A percentile compares a stretch with the other conserved stretches of the same genome.
These are phyloP conservation scores for Plasmodium coatneyi DNA, from an alignment of 169 alveolate species.

Conservation along the genomic window DNA sequence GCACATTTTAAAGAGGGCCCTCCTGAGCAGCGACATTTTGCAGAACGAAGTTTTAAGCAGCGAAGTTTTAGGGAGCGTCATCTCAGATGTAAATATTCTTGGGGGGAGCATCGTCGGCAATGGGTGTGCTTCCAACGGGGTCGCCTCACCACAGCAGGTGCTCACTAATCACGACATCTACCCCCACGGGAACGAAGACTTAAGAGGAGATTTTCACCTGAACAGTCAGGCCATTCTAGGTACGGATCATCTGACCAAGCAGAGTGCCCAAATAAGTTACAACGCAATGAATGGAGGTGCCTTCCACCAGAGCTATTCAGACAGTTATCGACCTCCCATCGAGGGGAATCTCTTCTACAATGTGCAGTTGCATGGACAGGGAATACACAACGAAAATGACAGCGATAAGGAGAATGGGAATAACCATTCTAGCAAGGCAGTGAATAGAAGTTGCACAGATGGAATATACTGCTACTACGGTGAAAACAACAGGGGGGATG, in stretches of 20 bases:
- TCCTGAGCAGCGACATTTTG: neutral
- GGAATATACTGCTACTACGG: neutral
- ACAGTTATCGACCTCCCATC: neutral
- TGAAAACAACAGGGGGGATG: neutral
- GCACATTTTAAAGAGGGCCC: neutral
- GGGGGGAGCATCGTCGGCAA: neutral
- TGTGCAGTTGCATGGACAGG: neutral
- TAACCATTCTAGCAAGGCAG: neutral
- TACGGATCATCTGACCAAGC: neutral
- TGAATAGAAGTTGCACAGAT: neutral
- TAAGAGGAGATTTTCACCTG: neutral
- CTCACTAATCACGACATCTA: neutral
- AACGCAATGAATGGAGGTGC: neutral
- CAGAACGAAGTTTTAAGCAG: neutral
- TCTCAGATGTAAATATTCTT: too few relatives aligned
- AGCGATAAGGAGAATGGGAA: too few relatives aligned
- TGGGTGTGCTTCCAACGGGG: neutral
- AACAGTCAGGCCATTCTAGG: neutral
- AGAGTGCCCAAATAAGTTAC: neutral
- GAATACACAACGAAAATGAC: neutral
- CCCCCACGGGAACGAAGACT: neutral
- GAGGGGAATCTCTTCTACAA: neutral
- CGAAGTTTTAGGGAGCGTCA: neutral
- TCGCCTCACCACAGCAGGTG: neutral
- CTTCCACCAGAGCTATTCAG: neutral